Evolutionary conservation across 2,329 filamentous ascomycete genomes (phyloP).

Genomic region (Fusarium kyushuense): DNA sequence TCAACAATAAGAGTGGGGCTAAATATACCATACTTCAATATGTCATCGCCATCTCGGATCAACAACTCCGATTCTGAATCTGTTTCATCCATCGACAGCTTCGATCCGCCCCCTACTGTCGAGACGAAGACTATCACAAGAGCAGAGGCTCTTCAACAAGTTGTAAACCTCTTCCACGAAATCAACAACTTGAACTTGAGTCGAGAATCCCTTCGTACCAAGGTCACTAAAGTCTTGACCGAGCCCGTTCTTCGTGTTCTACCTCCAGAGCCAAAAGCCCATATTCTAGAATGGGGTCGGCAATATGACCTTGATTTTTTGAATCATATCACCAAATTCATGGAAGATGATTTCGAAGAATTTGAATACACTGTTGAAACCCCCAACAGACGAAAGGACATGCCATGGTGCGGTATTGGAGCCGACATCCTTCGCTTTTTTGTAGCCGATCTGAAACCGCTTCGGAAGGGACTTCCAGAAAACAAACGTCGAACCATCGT

Average conservation of each 20-base stretch:
- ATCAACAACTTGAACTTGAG: background rate
- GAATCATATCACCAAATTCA: background rate
- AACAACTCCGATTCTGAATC: background rate
- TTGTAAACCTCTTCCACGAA: fast-evolving
- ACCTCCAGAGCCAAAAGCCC: background rate
- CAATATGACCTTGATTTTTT: background rate
- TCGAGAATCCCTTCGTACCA: background rate
- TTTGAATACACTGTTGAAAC: background rate
- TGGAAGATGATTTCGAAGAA: background rate
- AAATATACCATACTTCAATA: background rate
- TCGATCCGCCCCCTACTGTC: background rate
- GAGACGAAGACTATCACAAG: background rate
- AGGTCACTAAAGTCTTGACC: background rate
- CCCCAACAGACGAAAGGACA: background rate
- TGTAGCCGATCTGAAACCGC: background rate
- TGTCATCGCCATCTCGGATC: fast-evolving
- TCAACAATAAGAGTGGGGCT: background rate
- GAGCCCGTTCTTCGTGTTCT: background rate
- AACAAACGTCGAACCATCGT: background rate
- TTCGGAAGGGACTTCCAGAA: constrained; percentile 6
- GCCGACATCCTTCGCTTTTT: background rate
- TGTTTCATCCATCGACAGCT: background rate
- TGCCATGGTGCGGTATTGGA: background rate
- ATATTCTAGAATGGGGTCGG: background rate
- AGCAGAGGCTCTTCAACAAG: background rate